These are phyloP conservation scores for Rhizoctonia solani DNA, from an alignment of 1,284 basidiomycete species.

Conservation along the genomic window DNA sequence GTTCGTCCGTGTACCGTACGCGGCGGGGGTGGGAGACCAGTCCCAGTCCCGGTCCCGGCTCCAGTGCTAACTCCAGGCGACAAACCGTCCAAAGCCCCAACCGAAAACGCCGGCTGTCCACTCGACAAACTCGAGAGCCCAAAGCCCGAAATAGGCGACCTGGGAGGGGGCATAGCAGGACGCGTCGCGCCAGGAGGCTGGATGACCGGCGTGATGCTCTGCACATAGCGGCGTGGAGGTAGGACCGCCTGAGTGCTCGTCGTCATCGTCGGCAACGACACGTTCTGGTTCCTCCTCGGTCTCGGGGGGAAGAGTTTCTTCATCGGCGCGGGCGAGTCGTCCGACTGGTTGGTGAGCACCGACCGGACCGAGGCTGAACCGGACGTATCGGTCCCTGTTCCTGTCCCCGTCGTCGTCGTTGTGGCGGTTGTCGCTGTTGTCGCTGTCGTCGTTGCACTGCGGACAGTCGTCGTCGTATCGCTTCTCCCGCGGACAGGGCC, in stretches of 20 bases:
- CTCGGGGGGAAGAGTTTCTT: not conserved
- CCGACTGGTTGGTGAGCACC: not conserved
- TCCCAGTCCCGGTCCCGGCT: not conserved
- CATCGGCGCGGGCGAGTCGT: not conserved
- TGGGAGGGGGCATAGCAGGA: too few relatives aligned
- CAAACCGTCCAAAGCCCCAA: too few relatives aligned
- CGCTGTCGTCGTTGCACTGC: too few relatives aligned
- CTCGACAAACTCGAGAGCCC: not conserved
- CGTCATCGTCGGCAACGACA: not conserved
- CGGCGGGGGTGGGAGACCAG: conserved; percentile 20
- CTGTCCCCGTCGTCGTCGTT: too few relatives aligned
- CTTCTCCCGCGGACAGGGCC: conserved; percentile 3
- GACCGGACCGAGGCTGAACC: too few relatives aligned
- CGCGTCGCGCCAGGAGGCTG: conserved; percentile 1
- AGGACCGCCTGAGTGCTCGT: not conserved
- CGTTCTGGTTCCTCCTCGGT: conserved; percentile 2
- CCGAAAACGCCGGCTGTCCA: not conserved
- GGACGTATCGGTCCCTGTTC: not conserved
- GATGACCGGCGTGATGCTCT: conserved; percentile 9
- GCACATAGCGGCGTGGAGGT: conserved; percentile 12
- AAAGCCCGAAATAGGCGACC: too few relatives aligned
- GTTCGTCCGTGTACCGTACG: too few relatives aligned
- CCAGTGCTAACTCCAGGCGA: not conserved
- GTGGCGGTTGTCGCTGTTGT: too few relatives aligned
- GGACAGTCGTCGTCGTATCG: conserved; percentile 5